A percentile compares a stretch with the other conserved stretches of the same genome.
Conservation (phyloP, 2,329 filamentous ascomycete species). For the Akanthomyces uredinophilus region DNA sequence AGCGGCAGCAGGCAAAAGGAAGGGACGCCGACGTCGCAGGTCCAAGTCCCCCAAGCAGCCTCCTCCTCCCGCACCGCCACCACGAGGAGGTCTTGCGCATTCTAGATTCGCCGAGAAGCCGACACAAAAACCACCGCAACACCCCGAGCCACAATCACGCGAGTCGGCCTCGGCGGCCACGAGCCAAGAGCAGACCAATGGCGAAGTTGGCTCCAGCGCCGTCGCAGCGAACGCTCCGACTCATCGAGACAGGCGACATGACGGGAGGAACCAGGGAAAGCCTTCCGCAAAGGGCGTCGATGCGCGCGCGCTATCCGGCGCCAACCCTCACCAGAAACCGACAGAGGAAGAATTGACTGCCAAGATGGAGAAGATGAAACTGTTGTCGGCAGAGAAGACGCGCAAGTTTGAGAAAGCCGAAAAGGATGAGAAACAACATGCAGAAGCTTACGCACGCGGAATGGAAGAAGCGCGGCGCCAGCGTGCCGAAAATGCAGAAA, state of each 20-base stretch:
- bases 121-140: constrained; percentile 11
- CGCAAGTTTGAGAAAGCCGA: constrained; percentile 55
- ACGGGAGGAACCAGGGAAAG: neutral
- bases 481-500: constrained; percentile 48
- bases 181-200: neutral
- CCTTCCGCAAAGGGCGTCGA: constrained; percentile 30
- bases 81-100: constrained; percentile 22
- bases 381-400: constrained; percentile 52
- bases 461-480: constrained; percentile 51
- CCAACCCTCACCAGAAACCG: constrained; percentile 55
- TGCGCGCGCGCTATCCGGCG: constrained; percentile 47
- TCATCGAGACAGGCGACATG: constrained; percentile 10
- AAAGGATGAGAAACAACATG: constrained; percentile 52
- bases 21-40: constrained; percentile 8
- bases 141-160: neutral
- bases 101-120: constrained; percentile 32
- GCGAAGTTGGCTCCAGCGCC: neutral
- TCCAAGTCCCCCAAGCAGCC: constrained; percentile 5
- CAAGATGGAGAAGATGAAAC: constrained; percentile 58
- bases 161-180: constrained; percentile 1
- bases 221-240: constrained; percentile 3
- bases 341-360: constrained; percentile 53
- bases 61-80: constrained; percentile 18
- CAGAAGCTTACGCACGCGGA: constrained; percentile 47
- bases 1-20: constrained; percentile 11